phyloP scores from a whole-genome alignment of 2,329 filamentous ascomycete genomes.

The Alternaria arborescens region DNA sequence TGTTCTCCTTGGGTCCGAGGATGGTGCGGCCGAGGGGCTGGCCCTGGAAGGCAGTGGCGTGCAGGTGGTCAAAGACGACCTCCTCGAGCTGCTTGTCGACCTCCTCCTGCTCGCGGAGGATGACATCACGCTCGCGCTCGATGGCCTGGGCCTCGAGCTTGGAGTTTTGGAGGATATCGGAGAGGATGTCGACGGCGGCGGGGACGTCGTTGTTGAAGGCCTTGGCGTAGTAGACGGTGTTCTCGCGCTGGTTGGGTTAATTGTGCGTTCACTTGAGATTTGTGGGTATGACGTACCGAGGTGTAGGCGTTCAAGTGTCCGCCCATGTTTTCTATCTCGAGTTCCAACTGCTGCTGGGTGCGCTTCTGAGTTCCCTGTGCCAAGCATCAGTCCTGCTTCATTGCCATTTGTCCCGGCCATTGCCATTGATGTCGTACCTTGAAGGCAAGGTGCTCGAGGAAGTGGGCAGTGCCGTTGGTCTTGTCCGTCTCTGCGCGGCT shows the following conservation, averaged over 20 bases:
- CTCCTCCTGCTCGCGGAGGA: conserved; percentile 98
- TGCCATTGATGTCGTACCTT: conserved; percentile 70
- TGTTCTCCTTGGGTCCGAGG: conserved; percentile 97
- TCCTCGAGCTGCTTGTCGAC: conserved; percentile 99
- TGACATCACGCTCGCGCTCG: conserved; percentile 98
- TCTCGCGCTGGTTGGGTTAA: conserved; percentile 76
- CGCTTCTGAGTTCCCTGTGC: conserved; percentile 86
- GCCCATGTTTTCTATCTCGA: conserved; percentile 99
- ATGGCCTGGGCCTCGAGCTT: conserved; percentile 93
- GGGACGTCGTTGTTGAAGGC: conserved; percentile 98
- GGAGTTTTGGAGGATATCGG: conserved; percentile 99
- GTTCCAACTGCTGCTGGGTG: conserved; percentile 95
- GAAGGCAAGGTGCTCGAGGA: conserved; percentile 99
- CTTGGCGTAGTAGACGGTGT: conserved; percentile 99
- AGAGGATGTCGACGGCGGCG: conserved; percentile 95
- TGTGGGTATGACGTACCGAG: conserved; percentile 71
- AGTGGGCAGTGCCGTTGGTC: conserved; percentile 99
- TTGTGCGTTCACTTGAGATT: conserved; percentile 18
- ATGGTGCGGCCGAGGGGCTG: conserved; percentile 98
- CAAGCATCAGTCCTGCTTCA: conserved; percentile 32
- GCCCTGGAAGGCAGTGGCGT: conserved; percentile 96
- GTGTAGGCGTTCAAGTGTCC: conserved; percentile 99
- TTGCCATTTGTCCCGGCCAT: too few relatives aligned
- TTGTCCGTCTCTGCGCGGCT: conserved; percentile 97
- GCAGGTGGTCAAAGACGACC: conserved; percentile 98